Base-by-base conservation (phyloP, 1,284 basidiomycete genomes). In the Ceraceosorus bombacis region DNA sequence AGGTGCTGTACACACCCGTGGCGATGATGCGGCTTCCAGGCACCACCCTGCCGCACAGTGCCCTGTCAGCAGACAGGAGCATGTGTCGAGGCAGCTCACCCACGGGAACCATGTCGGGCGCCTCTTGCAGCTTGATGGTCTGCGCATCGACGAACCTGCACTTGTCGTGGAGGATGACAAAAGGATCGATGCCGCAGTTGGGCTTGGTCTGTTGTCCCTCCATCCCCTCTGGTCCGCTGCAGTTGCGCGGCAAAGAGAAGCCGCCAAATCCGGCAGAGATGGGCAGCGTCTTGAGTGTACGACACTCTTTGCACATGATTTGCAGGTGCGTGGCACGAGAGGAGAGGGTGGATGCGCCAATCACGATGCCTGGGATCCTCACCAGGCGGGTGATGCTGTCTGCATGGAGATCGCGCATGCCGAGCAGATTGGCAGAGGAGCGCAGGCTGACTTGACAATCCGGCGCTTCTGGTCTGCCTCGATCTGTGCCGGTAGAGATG, bases 101-200 rank as follows among this genome's bases (percentile, higher is more conserved):
- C 27, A 98, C 92, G 2, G 95, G 95, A 0, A 99, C 95, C 91
- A 97, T 96, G 78, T 99, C 95, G 0, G 95, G 95, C 6, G 94
- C 93, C 80, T 99, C 95, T 79, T 99, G 95, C 12, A 99, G 83
- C 79, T 99, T 99, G 71, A 99, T 83, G 6, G 86, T 89, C 79
- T 99, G 95, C 71, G 93, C 90, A 78, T 99, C 95, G 38, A 94
- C 88, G 77, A 98, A 99, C 4, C 84, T 82, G 56, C 91, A 98
- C 78, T 91, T 90, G 58, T 92, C 89, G 79, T 99, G 95, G 9
- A 98, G 82, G 71, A 99, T 95, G 53, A 94, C 83, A 79, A 92
- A 99, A 0, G 95, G 95, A 76, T 99, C 95, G 58, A 96, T 80
- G 0, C 92, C 91, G 75, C 95, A 99, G 36, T 39, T 62, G 50